These are phyloP conservation scores for Balakata baccata DNA, from an alignment of 345 rosid genomes.

Conservation along the genomic window DNA sequence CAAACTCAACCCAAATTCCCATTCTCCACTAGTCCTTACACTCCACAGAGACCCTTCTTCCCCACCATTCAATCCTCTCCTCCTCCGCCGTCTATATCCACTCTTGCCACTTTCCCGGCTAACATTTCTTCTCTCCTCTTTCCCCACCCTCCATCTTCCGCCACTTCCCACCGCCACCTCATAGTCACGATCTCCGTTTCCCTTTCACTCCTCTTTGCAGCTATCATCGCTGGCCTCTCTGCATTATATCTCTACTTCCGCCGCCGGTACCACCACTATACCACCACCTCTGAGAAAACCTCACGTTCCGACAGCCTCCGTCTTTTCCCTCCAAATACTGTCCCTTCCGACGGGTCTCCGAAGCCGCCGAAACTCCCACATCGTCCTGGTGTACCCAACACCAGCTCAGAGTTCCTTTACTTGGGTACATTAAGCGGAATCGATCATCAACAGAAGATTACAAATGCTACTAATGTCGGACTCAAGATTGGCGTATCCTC, in stretches of 20 bases:
- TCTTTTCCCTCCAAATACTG: conserved; percentile 58
- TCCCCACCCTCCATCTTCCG: conserved; percentile 45
- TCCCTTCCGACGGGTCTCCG: conserved; percentile 56
- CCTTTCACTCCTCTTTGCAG: conserved; percentile 52
- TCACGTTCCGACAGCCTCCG: conserved; percentile 53
- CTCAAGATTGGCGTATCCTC: conserved; percentile 46
- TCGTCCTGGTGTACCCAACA: conserved; percentile 29
- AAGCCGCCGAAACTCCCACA: conserved; percentile 22
- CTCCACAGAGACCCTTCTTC: conserved; percentile 21
- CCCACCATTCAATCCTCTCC: conserved; percentile 17
- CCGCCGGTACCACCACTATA: conserved; percentile 29
- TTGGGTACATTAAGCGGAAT: conserved; percentile 58
- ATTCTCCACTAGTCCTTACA: conserved; percentile 14
- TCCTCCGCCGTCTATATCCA: conserved; percentile 39
- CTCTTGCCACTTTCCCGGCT: conserved; percentile 76
- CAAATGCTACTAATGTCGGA: conserved; percentile 31
- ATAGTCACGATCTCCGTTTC: conserved; percentile 46
- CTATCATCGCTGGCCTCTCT: conserved; percentile 40
- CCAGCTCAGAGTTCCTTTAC: conserved; percentile 81
- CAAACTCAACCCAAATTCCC: conserved; percentile 24
- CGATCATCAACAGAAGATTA: conserved; percentile 30
- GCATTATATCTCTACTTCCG: conserved; percentile 45
- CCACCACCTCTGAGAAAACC: conserved; percentile 39
- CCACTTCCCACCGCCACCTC: conserved; percentile 17
- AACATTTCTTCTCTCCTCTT: conserved; percentile 76